These are phyloP conservation scores for Silene conica DNA, from an alignment of 148 eudicot genomes.

Conservation along the genomic window DNA sequence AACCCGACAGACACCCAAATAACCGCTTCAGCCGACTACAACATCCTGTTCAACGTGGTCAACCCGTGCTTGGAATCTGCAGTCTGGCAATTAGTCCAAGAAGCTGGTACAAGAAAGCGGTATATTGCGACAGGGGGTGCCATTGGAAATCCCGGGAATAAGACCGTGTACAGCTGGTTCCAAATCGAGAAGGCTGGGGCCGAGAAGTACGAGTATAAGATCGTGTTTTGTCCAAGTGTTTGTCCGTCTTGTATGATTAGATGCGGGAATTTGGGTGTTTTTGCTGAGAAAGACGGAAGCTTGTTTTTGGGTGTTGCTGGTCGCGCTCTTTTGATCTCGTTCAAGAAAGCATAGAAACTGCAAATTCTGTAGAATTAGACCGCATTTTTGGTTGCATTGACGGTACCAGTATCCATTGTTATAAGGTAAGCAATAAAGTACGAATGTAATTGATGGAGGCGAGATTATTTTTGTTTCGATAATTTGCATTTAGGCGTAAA, in stretches of 20 bases:
- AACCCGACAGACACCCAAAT: constrained; percentile 21
- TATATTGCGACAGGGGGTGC: constrained; percentile 42
- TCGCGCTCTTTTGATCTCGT: constrained; percentile 35
- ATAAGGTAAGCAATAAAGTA: too few relatives aligned
- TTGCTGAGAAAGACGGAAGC: constrained; percentile 27
- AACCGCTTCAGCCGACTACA: constrained; percentile 30
- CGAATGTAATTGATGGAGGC: too few relatives aligned
- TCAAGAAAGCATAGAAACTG: constrained; percentile 30
- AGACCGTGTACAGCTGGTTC: constrained; percentile 47
- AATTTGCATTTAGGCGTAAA: too few relatives aligned
- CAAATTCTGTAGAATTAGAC: neutral
- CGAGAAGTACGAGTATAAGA: constrained; percentile 34
- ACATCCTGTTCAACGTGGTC: constrained; percentile 33
- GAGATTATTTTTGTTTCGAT: too few relatives aligned
- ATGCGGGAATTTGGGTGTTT: constrained; percentile 43
- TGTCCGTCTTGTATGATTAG: constrained; percentile 42
- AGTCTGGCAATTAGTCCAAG: constrained; percentile 34
- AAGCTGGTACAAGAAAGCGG: constrained; percentile 25
- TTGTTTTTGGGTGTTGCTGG: constrained; percentile 41
- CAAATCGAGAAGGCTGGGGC: constrained; percentile 33
- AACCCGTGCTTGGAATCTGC: constrained; percentile 36
- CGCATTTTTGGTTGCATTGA: too few relatives aligned
- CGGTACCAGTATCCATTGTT: too few relatives aligned
- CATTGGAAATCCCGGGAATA: constrained; percentile 36
- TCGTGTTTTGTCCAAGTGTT: constrained; percentile 52